These are phyloP conservation scores for Tolypocladium pustulatum DNA, from an alignment of 2,329 filamentous ascomycete species.

Conservation along the genomic window DNA sequence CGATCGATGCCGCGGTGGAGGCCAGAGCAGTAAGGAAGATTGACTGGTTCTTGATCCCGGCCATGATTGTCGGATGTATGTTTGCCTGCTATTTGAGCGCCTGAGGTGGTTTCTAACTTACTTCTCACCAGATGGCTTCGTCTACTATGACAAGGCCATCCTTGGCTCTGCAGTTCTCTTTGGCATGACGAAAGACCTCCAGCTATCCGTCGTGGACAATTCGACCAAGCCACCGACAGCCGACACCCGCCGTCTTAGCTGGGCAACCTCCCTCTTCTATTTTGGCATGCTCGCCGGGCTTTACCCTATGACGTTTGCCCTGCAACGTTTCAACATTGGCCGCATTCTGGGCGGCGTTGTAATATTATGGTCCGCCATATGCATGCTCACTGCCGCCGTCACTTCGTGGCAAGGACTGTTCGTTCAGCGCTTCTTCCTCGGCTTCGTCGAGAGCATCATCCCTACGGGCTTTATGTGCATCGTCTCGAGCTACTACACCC, in stretches of 20 bases:
- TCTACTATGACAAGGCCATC: constrained; percentile 51
- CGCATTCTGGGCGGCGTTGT: constrained; percentile 53
- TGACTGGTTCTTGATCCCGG: constrained; percentile 55
- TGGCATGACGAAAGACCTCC: constrained; percentile 62
- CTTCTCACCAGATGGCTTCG: constrained; percentile 22
- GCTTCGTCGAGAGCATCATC: constrained; percentile 53
- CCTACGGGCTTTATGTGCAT: constrained; percentile 59
- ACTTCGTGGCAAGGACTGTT: constrained; percentile 53
- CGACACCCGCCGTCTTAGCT: constrained; percentile 58
- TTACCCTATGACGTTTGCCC: constrained; percentile 61
- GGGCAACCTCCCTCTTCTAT: constrained; percentile 73
- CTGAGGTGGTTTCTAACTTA: background rate
- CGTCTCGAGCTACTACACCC: constrained; percentile 52
- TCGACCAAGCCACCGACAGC: constrained; percentile 39
- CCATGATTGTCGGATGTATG: constrained; percentile 47
- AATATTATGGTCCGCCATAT: constrained; percentile 55
- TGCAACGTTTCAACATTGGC: constrained; percentile 59
- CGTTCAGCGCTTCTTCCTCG: constrained; percentile 54
- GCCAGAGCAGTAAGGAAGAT: constrained; percentile 54
- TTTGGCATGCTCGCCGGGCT: constrained; percentile 68
- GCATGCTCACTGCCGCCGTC: constrained; percentile 59
- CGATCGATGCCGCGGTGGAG: constrained; percentile 43
- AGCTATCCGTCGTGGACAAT: constrained; percentile 40
- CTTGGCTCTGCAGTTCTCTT: constrained; percentile 63
- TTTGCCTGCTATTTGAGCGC: background rate